Evolutionary conservation across 2,329 filamentous ascomycete species (phyloP), one percentile per base, ranked within the genome.

Genomic region (Aspergillus pseudotamarii): DNA sequence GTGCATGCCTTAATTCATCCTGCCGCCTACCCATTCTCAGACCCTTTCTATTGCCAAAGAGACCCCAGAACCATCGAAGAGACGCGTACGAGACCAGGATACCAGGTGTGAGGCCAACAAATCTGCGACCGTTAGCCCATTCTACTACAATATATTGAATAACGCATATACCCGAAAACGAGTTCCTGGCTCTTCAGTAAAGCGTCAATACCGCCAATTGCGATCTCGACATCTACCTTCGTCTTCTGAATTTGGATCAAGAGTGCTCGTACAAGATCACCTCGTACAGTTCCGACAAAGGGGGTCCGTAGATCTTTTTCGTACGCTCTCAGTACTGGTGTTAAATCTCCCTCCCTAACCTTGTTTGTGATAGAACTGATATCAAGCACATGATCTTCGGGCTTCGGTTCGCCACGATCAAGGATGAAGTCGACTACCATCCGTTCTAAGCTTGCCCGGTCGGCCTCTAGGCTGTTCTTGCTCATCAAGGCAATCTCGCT

Each of bases 191-290:
- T 97, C 81, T 95, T 97, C 62, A 99, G 85, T 36, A 99, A 85
- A 38, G 93, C 88, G 81, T 99, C 94, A 68, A 99, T 99, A 21
- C 95, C 95, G 64, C 91, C 93, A 81, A 99, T 94, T 16, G 95
- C 95, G 65, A 98, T 89, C 78, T 99, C 95, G 14, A 99, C 89
- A 73, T 99, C 95, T 10, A 99, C 95, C 82, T 99, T 99, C 26
- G 95, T 98, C 84, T 99, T 99, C 74, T 99, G 95, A 43, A 99
- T 90, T 75, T 99, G 95, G 60, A 99, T 98, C 51, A 99, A 84
- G 32, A 99, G 86, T 5, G 94, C 93, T 58, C 94, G 89, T 41
- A 98, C 86, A 32, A 99, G 84, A 71, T 98, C 94, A 12, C 95
- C 95, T 34, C 88, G 87, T 21, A 99, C 79, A 0, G 94, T 92